A percentile compares a stretch with the other conserved stretches of the same genome.
Conservation (phyloP, 306 rosid genomes). For the Corylus avellana region DNA sequence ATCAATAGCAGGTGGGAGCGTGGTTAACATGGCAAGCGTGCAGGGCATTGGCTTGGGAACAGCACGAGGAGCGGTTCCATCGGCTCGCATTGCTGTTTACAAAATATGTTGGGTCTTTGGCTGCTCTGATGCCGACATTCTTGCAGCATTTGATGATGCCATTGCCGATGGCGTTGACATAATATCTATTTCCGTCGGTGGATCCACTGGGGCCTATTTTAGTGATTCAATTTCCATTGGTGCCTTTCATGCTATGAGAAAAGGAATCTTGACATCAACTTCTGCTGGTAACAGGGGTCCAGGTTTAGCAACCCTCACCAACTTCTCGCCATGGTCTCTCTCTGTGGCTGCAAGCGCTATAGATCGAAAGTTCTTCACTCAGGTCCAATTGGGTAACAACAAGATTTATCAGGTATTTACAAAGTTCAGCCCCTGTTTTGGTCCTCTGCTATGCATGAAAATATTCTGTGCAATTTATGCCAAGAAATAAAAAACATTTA, state of each 20-base stretch:
- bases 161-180: conserved; percentile 60
- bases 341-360: conserved; percentile 57
- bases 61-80: conserved; percentile 48
- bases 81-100: conserved; percentile 54
- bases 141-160: conserved; percentile 48
- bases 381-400: conserved; percentile 41
- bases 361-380: conserved; percentile 38
- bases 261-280: conserved; percentile 40
- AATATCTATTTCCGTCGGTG: conserved; percentile 38
- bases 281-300: conserved; percentile 49
- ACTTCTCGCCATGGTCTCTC: conserved; percentile 50
- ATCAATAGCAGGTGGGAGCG: conserved; percentile 46
- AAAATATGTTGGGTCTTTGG: conserved; percentile 31
- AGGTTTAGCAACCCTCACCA: not conserved
- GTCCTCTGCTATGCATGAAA: too few species aligned
- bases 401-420: conserved; percentile 30
- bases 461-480: too few species aligned
- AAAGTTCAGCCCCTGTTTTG: too few species aligned
- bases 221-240: conserved; percentile 34
- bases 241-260: conserved; percentile 56
- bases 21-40: conserved; percentile 37
- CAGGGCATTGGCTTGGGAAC: conserved; percentile 50
- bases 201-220: conserved; percentile 15
- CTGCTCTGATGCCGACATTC: conserved; percentile 13
- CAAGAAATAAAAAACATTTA: too few species aligned